Evolutionary conservation across 2,329 filamentous ascomycete genomes (phyloP).

Genomic region (Cordyceps fumosorosea): DNA sequence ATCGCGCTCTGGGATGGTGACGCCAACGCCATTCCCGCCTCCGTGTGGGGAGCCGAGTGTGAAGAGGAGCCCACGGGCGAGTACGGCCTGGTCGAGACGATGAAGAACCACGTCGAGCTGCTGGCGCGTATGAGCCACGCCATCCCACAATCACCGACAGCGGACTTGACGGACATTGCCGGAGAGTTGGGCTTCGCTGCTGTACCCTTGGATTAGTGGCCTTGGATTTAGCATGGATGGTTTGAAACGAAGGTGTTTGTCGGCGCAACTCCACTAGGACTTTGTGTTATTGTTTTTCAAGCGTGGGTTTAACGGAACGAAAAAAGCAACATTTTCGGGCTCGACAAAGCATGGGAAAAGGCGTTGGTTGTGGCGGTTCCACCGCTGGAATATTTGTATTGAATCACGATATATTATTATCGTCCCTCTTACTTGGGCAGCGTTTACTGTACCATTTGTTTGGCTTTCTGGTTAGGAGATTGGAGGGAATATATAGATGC

Average conservation of each 20-base stretch:
- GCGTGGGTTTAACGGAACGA: constrained; percentile 7
- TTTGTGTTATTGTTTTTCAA: neutral
- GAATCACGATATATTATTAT: neutral
- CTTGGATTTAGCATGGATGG: neutral
- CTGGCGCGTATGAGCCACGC: constrained; percentile 29
- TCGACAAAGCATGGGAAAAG: neutral
- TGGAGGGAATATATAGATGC: neutral
- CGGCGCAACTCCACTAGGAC: neutral
- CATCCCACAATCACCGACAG: constrained; percentile 16
- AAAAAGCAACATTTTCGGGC: constrained; percentile 2
- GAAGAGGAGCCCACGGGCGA: constrained; percentile 33
- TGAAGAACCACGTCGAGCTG: constrained; percentile 35
- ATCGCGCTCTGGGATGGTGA: constrained; percentile 51
- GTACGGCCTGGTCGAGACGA: constrained; percentile 28
- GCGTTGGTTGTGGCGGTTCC: constrained; percentile 1
- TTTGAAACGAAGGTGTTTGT: neutral
- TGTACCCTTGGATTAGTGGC: neutral
- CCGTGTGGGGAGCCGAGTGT: constrained; percentile 51
- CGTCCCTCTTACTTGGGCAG: neutral
- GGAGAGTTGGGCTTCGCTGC: constrained; percentile 25
- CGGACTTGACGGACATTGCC: constrained; percentile 20
- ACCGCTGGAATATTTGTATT: neutral
- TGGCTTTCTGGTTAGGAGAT: neutral
- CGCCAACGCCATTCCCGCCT: constrained; percentile 42
- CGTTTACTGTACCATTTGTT: neutral